Evolutionary conservation across 257 asterid species (phyloP), one percentile per base, ranked within the genome.

Genomic region (Gynochthodes officinalis): DNA sequence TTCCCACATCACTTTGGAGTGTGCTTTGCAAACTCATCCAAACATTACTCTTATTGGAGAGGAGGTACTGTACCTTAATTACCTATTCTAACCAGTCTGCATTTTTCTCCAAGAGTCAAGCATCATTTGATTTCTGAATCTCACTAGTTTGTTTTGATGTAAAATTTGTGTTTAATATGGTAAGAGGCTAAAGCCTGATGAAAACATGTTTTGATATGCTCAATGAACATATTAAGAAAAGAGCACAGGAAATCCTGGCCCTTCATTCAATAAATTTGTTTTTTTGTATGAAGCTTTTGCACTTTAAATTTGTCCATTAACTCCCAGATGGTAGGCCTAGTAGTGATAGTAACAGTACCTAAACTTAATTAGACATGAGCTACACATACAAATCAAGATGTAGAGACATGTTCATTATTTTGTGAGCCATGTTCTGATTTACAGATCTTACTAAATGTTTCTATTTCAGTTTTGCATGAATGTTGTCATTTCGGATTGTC

Each of bases 11-110:
- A 94, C 99, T 67, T 76, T 94, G 64, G 99, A 94, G 88, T 94
- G 99, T 79, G 99, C 99, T 64, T 73, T 94, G 84, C 97, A 94
- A 84, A 94, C 99, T 74, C 99, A 89, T 84, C 97, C 99, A 66
- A 94, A 94, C 78, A 71, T 94, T 77, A 89, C 99, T 79, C 90
- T 94, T 67, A 85, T 94, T 78, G 99, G 97, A 71, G 99, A 94
- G 88, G 99, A 94, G 99, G 99, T 94, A 83, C 68, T 48, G 33
- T 30, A 28, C 44, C 30, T 40, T 35, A 68, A 42, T 33, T 53
- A 37, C 12, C 13, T 7, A n/a, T 4, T 27, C 33, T 67, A 21
- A 0, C 59, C 50, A 33, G 15, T 2, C 23, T 61, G 32, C 28
- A 19, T 28, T 59, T 16, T 8, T 30, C 1, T 59, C n/a, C 16